Evolutionary conservation across 176 grass and related monocot species (phyloP).

Genomic region (Bromus sterilis): DNA sequence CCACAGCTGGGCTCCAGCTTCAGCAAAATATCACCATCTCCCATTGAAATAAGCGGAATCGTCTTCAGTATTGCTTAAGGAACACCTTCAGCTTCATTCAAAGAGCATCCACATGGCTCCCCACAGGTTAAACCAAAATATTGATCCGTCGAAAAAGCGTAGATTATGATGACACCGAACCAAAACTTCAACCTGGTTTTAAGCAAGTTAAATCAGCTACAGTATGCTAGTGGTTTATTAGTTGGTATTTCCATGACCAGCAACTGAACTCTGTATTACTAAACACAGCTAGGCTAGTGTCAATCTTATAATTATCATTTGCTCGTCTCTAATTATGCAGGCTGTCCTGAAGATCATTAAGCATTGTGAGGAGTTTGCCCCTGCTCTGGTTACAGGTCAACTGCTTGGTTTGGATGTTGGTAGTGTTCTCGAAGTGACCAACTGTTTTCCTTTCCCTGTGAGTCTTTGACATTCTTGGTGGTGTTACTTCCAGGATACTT

Average conservation of each 20-base stretch:
- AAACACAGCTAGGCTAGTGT: background rate
- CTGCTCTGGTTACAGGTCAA: constrained; percentile 93
- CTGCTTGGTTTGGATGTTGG: constrained; percentile 99
- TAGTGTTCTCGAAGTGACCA: constrained; percentile 94
- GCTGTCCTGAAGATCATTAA: constrained; percentile 94
- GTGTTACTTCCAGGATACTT: constrained; percentile 4
- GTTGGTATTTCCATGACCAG: background rate
- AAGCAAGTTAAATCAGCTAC: background rate
- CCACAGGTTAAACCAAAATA: background rate
- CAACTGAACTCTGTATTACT: background rate
- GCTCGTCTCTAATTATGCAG: constrained; percentile 28
- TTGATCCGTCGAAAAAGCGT: background rate
- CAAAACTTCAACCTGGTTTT: background rate
- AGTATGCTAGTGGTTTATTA: background rate
- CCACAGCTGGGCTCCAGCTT: too few relatives aligned
- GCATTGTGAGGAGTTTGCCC: constrained; percentile 91
- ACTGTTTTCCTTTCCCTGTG: constrained; percentile 99
- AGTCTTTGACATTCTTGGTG: constrained; percentile 6
- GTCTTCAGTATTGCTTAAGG: too few relatives aligned
- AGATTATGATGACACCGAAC: background rate
- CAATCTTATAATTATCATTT: background rate
- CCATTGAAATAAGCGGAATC: too few relatives aligned
- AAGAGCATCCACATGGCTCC: too few relatives aligned
- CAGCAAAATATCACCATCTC: too few relatives aligned
- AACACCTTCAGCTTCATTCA: too few relatives aligned